Percentiles rank a stretch among this genome's conserved stretches.
These are phyloP conservation scores for Geoglossum glabrum DNA, from an alignment of 495 filamentous ascomycete genomes.

Conservation along the genomic window DNA sequence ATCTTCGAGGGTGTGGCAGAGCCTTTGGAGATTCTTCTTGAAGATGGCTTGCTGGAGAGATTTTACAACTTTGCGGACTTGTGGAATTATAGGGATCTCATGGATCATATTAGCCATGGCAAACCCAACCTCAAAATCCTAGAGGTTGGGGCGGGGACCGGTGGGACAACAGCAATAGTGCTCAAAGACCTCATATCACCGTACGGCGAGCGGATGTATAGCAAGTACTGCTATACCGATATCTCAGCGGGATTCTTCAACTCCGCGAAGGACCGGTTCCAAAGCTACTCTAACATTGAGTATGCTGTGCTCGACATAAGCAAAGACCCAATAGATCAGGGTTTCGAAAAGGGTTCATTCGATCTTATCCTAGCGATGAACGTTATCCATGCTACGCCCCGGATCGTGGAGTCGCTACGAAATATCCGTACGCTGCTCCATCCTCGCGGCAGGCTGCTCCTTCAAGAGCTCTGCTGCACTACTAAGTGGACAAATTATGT, in stretches of 20 bases:
- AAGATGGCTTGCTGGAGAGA: conserved; percentile 14
- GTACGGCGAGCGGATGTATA: conserved; percentile 11
- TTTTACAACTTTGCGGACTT: conserved; percentile 15
- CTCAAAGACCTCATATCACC: conserved; percentile 8
- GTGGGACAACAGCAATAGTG: conserved; percentile 14
- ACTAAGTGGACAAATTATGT: neutral
- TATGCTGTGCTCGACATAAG: conserved; percentile 17
- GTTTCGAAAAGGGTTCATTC: conserved; percentile 13
- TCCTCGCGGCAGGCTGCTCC: neutral
- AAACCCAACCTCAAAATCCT: conserved; percentile 17
- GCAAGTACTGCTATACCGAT: conserved; percentile 24
- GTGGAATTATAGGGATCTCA: conserved; percentile 12
- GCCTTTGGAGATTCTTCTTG: conserved; percentile 17
- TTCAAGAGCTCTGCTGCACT: neutral
- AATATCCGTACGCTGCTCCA: neutral
- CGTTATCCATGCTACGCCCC: neutral
- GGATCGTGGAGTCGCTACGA: neutral
- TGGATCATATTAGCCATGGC: conserved; percentile 12
- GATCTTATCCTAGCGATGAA: conserved; percentile 15
- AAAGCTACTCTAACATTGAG: conserved; percentile 10
- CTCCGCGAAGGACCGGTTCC: conserved; percentile 17
- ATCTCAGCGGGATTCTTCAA: conserved; percentile 23
- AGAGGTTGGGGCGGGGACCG: conserved; percentile 17
- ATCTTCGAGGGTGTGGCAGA: conserved; percentile 16
- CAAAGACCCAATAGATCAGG: conserved; percentile 15